Evolutionary conservation across 2,329 filamentous ascomycete species (phyloP), one percentile per base, ranked within the genome.

Genomic region (Helicocarpus griseus): DNA sequence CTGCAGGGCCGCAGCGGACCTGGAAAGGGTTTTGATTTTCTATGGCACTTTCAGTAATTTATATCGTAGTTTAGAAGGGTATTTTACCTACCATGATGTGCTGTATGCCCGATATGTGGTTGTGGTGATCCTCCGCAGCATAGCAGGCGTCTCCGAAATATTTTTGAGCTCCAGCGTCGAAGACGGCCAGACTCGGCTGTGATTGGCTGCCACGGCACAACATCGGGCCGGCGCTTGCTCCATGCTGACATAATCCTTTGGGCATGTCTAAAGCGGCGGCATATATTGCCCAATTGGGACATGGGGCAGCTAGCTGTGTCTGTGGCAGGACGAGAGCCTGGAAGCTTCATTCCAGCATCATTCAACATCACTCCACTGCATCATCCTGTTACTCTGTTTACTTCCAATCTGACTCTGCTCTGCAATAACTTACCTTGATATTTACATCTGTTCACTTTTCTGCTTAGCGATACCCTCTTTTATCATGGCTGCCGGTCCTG

Each of bases 1-100:
- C 66, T 74, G 72, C 60, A 72, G 69, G 51, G 72, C 72, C 54
- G 71, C 69, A 51, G 70, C 65, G 48, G 72, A 63, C 56, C 73
- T 70, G 54, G 70, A 73, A 49, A 76, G 65, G 39, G 73, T 70
- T 65, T 83, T 80, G 57, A 81, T 78, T 75, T 80, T 80, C 77
- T 50, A 22, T 14, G 13, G 29, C 11, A 26, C 24, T 28, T 22
- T 50, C 50, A 55, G 51, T 26, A 53, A n/a, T n/a, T n/a, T 26
- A 26, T 17, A 6, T 41, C 21, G n/a, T 11, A 24, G 31, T 9
- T 24, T 31, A 28, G 40, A n/a, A 41, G 14, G 4, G 9, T 38
- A 26, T 26, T 44, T 35, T 13, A 40, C 54, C 53, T 44, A 59
- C 56, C 58, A 59, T 59, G 28, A 43, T 55, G 51, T 28, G 17